Evolutionary conservation across 1,284 basidiomycete genomes (phyloP), one percentile per base, ranked within the genome.

Genomic region (Takashimella tepidaria): DNA sequence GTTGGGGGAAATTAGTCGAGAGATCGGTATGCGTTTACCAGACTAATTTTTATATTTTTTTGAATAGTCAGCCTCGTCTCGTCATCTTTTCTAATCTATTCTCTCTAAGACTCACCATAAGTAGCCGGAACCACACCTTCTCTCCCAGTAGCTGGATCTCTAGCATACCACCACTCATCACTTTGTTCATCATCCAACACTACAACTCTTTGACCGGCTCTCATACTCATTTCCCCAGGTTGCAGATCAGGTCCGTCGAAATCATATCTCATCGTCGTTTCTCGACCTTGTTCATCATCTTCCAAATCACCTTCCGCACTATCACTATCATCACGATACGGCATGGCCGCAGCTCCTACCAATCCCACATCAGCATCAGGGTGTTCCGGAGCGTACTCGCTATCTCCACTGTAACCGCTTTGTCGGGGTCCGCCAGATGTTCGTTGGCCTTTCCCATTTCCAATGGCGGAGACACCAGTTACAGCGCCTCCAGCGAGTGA

Each of bases 81-180:
- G n/a, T n/a, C n/a, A n/a, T n/a, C n/a, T n/a, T n/a, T n/a, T n/a
- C n/a, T n/a, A n/a, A n/a, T n/a, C n/a, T n/a, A n/a, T n/a, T n/a
- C n/a, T n/a, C n/a, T 22, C 16, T 5, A 45, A 27, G 43, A 69
- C 69, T 66, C 54, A 69, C 70, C 70, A 64, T 92, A 93, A 56
- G 89, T 85, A 48, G 89, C 87, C 5, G 90, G 90, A 49, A 93
- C 87, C 22, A 92, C 87, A 25, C 90, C 90, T 76, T 92, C 89
- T 49, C 79, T 81, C 16, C 89, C 87, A 49, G 85, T 85, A 50
- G 81, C 81, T 21, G 83, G 77, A 69, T 92, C 88, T 45, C 88
- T 82, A 52, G 87, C 88, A 67, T 88, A 92, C 90, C 90, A 93
- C 90, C 91, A 93, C 50, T 90, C 91, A 58, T 53, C 61, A 49